Conservation (phyloP, 2,329 filamentous ascomycete genomes). For the Eutypella sp. region DNA sequence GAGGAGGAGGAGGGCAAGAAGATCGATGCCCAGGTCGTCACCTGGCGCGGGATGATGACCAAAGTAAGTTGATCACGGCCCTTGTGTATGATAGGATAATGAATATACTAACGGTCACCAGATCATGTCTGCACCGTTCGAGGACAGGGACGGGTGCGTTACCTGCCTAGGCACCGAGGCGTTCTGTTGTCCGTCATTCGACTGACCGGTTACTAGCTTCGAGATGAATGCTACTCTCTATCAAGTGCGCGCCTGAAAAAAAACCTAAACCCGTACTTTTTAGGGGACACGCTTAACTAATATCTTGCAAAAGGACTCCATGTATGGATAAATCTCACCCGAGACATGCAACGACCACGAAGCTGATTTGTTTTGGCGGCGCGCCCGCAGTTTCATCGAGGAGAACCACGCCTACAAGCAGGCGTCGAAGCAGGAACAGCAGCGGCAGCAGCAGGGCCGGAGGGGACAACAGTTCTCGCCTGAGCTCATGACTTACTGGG, state of each 20-base stretch:
- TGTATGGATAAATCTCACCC: conserved; percentile 45
- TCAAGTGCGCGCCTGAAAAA: conserved; percentile 57
- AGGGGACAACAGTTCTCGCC: conserved; percentile 49
- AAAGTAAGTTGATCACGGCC: conserved; percentile 58
- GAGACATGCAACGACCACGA: too few relatives aligned
- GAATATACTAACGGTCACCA: conserved; percentile 32
- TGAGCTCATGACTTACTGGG: conserved; percentile 91
- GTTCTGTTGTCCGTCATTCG: conserved; percentile 2
- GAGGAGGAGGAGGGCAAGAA: conserved; percentile 65
- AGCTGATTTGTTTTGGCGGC: too few relatives aligned
- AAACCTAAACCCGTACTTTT: conserved; percentile 1
- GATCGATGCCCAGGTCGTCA: conserved; percentile 75
- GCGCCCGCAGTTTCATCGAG: conserved; percentile 91
- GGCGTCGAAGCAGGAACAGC: conserved; percentile 55
- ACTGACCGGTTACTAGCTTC: conserved; percentile 52
- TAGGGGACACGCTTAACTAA: conserved; percentile 16
- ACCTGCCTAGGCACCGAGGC: conserved; percentile 1
- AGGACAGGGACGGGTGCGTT: conserved; percentile 69
- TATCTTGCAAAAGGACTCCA: conserved; percentile 40
- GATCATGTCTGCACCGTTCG: conserved; percentile 83
- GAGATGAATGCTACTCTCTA: conserved; percentile 94
- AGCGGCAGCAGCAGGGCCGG: conserved; percentile 43
- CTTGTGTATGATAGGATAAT: neutral
- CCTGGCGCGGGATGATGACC: conserved; percentile 98
- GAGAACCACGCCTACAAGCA: conserved; percentile 76